Conservation (phyloP, 306 rosid genomes). For the Cucumis cinereus region DNA sequence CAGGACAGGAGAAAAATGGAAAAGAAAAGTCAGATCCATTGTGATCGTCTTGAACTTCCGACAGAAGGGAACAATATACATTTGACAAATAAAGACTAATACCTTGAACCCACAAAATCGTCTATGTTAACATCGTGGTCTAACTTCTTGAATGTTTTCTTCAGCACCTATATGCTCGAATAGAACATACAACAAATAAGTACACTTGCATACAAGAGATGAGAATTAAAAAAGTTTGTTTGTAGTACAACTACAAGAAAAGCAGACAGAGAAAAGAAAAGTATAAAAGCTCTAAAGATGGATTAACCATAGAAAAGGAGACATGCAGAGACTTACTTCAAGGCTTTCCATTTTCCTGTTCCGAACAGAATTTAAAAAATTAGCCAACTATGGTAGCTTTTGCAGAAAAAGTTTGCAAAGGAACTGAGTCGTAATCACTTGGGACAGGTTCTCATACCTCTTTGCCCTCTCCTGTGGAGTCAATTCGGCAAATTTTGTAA, state of each 20-base stretch:
- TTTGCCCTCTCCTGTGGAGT: slow-evolving; percentile 79
- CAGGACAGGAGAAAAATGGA: not conserved
- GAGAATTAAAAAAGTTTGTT: not conserved
- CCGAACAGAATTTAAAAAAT: slow-evolving; percentile 11
- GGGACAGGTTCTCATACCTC: slow-evolving; percentile 26
- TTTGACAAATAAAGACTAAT: slow-evolving; percentile 4
- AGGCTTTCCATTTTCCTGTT: slow-evolving; percentile 82
- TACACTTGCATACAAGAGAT: not conserved
- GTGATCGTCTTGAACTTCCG: not conserved
- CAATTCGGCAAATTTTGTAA: slow-evolving; percentile 61
- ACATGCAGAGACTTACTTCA: slow-evolving; percentile 42
- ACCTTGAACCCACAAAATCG: slow-evolving; percentile 62
- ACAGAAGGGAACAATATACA: not conserved
- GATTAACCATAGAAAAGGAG: not conserved
- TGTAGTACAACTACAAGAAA: not conserved
- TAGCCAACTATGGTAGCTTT: not conserved
- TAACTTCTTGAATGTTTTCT: slow-evolving; percentile 74
- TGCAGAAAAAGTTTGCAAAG: not conserved
- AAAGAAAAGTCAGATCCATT: not conserved
- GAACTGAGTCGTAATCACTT: not conserved
- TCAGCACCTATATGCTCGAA: slow-evolving; percentile 52
- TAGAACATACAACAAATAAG: slow-evolving; percentile 13
- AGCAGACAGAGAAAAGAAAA: not conserved
- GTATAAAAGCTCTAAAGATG: not conserved
- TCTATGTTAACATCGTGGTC: slow-evolving; percentile 75